Evolutionary conservation across 179 eudicot genomes (phyloP).

Genomic region (Actinidia arguta): DNA sequence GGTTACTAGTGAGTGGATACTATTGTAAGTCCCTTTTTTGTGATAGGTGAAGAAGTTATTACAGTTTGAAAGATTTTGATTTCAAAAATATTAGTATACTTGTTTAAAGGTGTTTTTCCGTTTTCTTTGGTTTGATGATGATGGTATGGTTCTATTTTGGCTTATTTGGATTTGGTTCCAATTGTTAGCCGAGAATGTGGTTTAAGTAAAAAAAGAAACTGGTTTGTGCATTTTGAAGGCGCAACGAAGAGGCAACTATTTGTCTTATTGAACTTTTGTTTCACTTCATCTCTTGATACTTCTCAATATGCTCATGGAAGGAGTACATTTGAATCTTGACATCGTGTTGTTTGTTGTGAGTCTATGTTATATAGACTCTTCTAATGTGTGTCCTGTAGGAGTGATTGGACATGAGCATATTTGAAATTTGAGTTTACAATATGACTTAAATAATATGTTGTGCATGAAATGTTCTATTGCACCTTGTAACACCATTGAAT

Average conservation of each 20-base stretch:
- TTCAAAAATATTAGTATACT: not conserved
- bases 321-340: not conserved
- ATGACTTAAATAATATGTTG: no score
- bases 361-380: not conserved
- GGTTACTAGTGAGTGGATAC: not conserved
- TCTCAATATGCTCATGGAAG: not conserved
- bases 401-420: no score
- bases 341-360: not conserved
- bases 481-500: no score
- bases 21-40: not conserved
- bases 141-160: not conserved
- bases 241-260: not conserved
- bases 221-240: not conserved
- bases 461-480: no score
- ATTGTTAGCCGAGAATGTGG: not conserved
- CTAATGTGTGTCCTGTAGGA: no score
- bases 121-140: not conserved
- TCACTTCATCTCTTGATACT: not conserved
- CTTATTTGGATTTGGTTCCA: not conserved
- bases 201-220: not conserved
- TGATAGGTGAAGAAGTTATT: not conserved
- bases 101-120: not conserved
- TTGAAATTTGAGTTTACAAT: no score
- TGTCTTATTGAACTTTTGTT: not conserved
- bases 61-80: constrained; percentile 1